phyloP scores from a whole-genome alignment of 176 grass and related monocot genomes.

The Triticum monococcum region DNA sequence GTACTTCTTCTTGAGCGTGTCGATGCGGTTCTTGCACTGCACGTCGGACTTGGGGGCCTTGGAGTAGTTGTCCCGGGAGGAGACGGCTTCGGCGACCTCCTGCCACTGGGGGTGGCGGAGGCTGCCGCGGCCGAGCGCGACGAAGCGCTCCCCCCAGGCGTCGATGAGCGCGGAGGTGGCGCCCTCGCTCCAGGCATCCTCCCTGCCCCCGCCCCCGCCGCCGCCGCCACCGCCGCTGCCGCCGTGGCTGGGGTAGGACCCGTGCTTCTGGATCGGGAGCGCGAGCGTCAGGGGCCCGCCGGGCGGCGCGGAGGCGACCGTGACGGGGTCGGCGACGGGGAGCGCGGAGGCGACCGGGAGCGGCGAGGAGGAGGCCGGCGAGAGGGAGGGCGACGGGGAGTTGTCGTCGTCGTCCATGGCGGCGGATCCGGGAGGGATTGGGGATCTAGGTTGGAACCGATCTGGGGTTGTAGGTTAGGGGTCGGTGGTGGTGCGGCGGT shows the following conservation, averaged over 20 bases:
- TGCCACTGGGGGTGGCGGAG: conserved; percentile 97
- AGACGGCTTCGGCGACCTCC: conserved; percentile 94
- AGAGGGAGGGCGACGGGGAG: conserved; percentile 12
- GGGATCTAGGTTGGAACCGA: conserved; percentile 23
- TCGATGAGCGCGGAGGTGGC: conserved; percentile 87
- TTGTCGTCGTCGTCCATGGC: conserved; percentile 50
- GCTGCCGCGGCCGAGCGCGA: conserved; percentile 91
- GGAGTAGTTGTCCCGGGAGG: conserved; percentile 77
- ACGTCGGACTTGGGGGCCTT: conserved; percentile 74
- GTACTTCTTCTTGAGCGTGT: conserved; percentile 99
- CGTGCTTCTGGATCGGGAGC: conserved; percentile 75
- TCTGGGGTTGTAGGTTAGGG: conserved; percentile 26
- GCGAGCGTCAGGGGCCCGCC: conserved; percentile 44
- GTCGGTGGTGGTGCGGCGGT: conserved; percentile 57
- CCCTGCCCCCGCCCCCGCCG: conserved; percentile 58
- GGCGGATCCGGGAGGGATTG: neutral
- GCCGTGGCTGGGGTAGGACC: conserved; percentile 8
- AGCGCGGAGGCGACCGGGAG: conserved; percentile 14
- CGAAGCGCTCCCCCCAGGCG: conserved; percentile 90
- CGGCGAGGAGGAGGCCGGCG: neutral
- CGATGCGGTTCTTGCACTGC: conserved; percentile 99
- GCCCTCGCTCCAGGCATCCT: conserved; percentile 98
- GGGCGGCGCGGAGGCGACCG: conserved; percentile 49
- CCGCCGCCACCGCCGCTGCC: conserved; percentile 27
- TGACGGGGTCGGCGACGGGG: conserved; percentile 44